These are phyloP conservation scores for Penicillium glabrum DNA, from an alignment of 2,329 filamentous ascomycete genomes.

Conservation along the genomic window DNA sequence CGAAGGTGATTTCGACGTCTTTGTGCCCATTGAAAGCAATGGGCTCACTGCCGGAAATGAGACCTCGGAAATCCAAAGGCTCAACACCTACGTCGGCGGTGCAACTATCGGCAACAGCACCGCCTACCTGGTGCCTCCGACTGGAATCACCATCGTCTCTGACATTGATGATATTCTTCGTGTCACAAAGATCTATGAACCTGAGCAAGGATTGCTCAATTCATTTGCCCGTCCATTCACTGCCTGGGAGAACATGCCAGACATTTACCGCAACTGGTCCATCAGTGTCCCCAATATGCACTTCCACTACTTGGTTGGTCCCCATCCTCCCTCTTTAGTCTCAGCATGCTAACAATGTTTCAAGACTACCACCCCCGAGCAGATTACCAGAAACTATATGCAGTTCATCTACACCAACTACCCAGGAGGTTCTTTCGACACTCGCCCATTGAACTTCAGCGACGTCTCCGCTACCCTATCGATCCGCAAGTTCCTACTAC, in stretches of 20 bases:
- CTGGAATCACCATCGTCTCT: slow-evolving; percentile 70
- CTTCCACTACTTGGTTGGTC: slow-evolving; percentile 67
- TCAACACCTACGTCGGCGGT: slow-evolving; percentile 67
- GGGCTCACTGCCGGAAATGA: slow-evolving; percentile 62
- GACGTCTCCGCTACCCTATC: slow-evolving; percentile 69
- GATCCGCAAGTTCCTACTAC: slow-evolving; percentile 68
- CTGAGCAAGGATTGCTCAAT: slow-evolving; percentile 72
- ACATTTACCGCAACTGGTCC: slow-evolving; percentile 75
- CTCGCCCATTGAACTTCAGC: slow-evolving; percentile 76
- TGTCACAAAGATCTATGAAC: slow-evolving; percentile 78
- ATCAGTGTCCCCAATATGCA: slow-evolving; percentile 65
- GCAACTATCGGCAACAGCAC: slow-evolving; percentile 70
- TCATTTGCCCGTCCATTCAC: slow-evolving; percentile 71
- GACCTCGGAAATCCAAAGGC: slow-evolving; percentile 63
- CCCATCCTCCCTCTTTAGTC: neutral
- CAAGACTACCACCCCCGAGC: slow-evolving; percentile 72
- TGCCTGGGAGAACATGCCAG: slow-evolving; percentile 76
- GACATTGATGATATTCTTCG: slow-evolving; percentile 80
- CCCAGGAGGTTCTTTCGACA: slow-evolving; percentile 75
- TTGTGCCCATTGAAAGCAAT: slow-evolving; percentile 62
- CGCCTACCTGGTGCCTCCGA: slow-evolving; percentile 70
- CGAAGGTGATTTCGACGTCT: slow-evolving; percentile 72
- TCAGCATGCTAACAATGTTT: neutral
- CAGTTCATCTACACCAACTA: slow-evolving; percentile 74
- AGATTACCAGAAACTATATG: slow-evolving; percentile 76